Evolutionary conservation across 2,329 filamentous ascomycete genomes (phyloP).

Genomic region (Scolecobasidium constrictum): DNA sequence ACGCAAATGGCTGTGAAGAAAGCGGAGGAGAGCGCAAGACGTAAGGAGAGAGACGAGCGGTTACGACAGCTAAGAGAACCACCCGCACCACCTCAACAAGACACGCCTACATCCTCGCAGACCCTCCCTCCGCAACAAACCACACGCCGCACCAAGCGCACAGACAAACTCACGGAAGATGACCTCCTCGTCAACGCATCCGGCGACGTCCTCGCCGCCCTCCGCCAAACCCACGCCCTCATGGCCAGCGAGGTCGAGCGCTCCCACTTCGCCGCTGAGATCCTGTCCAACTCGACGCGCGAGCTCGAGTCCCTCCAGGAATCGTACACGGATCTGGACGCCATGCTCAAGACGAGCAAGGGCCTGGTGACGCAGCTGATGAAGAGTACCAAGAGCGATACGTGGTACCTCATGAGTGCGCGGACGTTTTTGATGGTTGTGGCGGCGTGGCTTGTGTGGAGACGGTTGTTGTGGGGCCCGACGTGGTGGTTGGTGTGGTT

Average conservation of each 20-base stretch:
- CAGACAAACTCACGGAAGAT: conserved; percentile 52
- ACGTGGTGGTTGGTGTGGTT: conserved; percentile 82
- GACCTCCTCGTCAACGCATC: conserved; percentile 66
- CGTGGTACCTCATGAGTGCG: conserved; percentile 90
- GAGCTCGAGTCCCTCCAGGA: conserved; percentile 73
- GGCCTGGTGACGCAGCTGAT: conserved; percentile 70
- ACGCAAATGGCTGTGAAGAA: conserved; percentile 72
- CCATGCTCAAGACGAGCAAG: conserved; percentile 62
- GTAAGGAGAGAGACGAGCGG: conserved; percentile 65
- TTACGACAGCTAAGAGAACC: conserved; percentile 52
- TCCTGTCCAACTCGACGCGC: conserved; percentile 70
- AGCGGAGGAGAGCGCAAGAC: conserved; percentile 61
- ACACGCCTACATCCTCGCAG: conserved; percentile 23
- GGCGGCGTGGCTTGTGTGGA: conserved; percentile 74
- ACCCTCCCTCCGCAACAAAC: conserved; percentile 12
- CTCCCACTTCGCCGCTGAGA: conserved; percentile 83
- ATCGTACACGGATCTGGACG: conserved; percentile 69
- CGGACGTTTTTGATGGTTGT: conserved; percentile 73
- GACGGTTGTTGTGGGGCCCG: conserved; percentile 78
- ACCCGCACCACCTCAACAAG: conserved; percentile 17
- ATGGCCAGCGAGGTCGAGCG: conserved; percentile 77
- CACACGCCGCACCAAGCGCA: conserved; percentile 16
- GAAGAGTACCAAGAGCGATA: conserved; percentile 87
- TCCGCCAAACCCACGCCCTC: conserved; percentile 76
- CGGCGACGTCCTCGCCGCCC: conserved; percentile 70